Evolutionary conservation across 208 protist species (phyloP).

Genomic region (Hexamita inflata): DNA sequence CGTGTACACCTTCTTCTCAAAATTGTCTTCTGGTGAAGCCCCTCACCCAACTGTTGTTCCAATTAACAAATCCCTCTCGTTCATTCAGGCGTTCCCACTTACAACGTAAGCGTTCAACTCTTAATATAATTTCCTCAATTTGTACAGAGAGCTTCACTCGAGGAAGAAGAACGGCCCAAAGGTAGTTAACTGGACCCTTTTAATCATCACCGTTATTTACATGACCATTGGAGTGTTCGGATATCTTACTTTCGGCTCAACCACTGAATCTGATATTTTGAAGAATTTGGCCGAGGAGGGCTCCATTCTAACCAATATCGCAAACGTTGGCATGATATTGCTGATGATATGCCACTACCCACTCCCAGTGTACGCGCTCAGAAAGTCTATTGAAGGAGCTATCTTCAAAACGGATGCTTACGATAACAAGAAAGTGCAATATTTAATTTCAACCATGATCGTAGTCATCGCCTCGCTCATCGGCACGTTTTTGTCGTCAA

Average conservation of each 20-base stretch:
- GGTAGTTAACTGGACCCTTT: neutral
- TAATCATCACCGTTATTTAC: neutral
- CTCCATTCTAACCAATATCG: neutral
- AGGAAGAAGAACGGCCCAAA: neutral
- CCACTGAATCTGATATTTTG: neutral
- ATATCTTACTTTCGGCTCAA: constrained; percentile 3
- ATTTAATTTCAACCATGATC: neutral
- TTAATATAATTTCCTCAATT: constrained; percentile 20
- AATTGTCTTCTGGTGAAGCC: neutral
- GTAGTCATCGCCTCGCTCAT: neutral
- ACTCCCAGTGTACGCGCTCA: neutral
- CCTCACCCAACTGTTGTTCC: neutral
- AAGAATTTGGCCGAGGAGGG: constrained; percentile 2
- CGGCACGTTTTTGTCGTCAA: neutral
- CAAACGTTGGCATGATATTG: constrained; percentile 1
- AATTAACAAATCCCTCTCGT: neutral
- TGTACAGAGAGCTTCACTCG: constrained; percentile 12
- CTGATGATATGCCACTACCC: neutral
- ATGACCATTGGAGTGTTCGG: neutral
- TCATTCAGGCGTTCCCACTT: constrained; percentile 6
- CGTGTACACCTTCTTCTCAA: neutral
- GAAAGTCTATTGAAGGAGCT: neutral
- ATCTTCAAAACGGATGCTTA: no score
- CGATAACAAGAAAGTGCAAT: neutral
- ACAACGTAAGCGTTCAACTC: neutral